Conservation (phyloP, 345 rosid genomes). For the Populus euphratica region DNA sequence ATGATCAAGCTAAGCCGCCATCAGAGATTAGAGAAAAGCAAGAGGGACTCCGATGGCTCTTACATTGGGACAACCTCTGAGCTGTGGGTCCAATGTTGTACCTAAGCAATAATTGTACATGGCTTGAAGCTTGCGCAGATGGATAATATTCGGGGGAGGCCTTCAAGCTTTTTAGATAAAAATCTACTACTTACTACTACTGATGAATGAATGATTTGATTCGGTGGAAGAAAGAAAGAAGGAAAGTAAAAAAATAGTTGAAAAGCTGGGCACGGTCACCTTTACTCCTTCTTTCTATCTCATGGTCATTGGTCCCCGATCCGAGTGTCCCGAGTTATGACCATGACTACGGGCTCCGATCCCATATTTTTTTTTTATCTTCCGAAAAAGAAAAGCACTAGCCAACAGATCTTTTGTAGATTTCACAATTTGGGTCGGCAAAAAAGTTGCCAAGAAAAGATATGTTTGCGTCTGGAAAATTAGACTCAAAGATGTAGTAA, state of each 20-base stretch:
- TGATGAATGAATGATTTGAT: background rate
- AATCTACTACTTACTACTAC: too few relatives aligned
- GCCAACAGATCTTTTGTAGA: too few relatives aligned
- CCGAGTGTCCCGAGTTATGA: background rate
- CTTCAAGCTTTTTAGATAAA: too few relatives aligned
- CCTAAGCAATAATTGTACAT: background rate
- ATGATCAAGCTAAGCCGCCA: background rate
- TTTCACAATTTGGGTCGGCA: too few relatives aligned
- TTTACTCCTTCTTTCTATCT: background rate
- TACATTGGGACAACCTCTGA: background rate
- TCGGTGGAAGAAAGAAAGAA: background rate
- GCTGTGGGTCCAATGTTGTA: background rate
- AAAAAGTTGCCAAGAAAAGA: too few relatives aligned
- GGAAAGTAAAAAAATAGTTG: background rate
- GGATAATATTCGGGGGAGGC: too few relatives aligned
- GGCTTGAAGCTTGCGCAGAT: background rate
- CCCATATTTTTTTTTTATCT: background rate
- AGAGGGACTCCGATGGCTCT: background rate
- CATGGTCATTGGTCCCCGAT: constrained; percentile 9
- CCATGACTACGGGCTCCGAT: background rate
- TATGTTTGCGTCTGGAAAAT: background rate
- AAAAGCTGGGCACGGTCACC: constrained; percentile 5
- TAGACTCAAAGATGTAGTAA: background rate
- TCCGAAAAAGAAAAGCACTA: too few relatives aligned
- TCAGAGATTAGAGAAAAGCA: background rate